Conservation (phyloP, 805 yeast genomes). For the Ogataea corticis region DNA sequence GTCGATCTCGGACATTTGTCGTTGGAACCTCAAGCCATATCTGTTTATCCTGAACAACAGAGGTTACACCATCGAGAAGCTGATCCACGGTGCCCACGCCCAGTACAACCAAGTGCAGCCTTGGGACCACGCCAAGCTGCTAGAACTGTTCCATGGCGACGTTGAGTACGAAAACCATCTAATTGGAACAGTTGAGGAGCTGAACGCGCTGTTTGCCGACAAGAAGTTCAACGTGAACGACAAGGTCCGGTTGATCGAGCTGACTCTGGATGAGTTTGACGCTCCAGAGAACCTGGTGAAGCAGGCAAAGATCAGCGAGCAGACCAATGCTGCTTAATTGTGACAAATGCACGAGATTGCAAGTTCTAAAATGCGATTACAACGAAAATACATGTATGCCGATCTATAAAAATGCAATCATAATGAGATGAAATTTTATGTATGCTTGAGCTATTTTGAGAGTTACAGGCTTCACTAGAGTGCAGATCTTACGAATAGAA, state of each 20-base stretch:
- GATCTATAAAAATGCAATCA: no score
- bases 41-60: slow-evolving; percentile 68
- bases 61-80: slow-evolving; percentile 75
- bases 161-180: slow-evolving; percentile 52
- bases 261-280: slow-evolving; percentile 68
- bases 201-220: slow-evolving; percentile 49
- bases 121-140: slow-evolving; percentile 63
- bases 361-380: no score
- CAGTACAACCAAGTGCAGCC: slow-evolving; percentile 65
- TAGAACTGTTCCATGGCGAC: slow-evolving; percentile 61
- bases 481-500: no score
- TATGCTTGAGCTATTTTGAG: no score
- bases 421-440: no score
- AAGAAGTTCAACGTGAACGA: slow-evolving; percentile 52
- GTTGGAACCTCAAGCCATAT: slow-evolving; percentile 68
- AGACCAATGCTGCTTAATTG: slow-evolving; percentile 28
- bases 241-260: slow-evolving; percentile 65
- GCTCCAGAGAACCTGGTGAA: slow-evolving; percentile 65
- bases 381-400: no score
- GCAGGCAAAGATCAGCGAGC: slow-evolving; percentile 59
- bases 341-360: no score
- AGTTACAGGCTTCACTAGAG: no score
- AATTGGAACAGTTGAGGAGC: slow-evolving; percentile 58
- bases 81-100: slow-evolving; percentile 69
- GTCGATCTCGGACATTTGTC: slow-evolving; percentile 68